phyloP scores from a whole-genome alignment of 2,329 filamentous ascomycete species.

The Dactylellina drechsleri region DNA sequence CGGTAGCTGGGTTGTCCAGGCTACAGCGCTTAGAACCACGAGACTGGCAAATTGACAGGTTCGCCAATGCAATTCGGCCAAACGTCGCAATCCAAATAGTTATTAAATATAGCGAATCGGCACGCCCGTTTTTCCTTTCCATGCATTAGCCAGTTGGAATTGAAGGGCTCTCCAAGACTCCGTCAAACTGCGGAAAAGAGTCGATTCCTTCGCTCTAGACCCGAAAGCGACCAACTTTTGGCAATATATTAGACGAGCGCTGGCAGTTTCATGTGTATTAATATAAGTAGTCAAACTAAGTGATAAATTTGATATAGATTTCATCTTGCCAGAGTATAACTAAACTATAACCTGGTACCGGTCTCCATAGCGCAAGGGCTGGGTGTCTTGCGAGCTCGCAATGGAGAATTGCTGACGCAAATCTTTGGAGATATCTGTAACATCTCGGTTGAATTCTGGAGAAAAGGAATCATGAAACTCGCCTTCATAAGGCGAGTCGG shows the following conservation, averaged over 20 bases:
- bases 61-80: conserved; percentile 5
- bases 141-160: no score
- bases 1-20: not conserved
- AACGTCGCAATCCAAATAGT: not conserved
- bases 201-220: not conserved
- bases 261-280: conserved; percentile 50
- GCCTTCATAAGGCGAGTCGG: conserved; percentile 34
- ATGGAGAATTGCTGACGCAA: conserved; percentile 21
- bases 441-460: conserved; percentile 50
- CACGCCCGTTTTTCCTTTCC: conserved; percentile 20
- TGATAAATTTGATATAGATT: no score
- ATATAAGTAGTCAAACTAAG: conserved; percentile 18
- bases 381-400: conserved; percentile 9
- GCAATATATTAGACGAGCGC: conserved; percentile 52
- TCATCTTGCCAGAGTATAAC: not conserved
- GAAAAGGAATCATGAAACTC: conserved; percentile 45
- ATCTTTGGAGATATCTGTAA: conserved; percentile 50
- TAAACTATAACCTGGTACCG: conserved; percentile 10
- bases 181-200: conserved; percentile 29
- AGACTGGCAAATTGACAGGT: conserved; percentile 4
- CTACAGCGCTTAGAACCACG: conserved; percentile 32
- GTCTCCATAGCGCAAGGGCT: conserved; percentile 24
- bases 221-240: no score
- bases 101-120: conserved; percentile 9
- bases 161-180: not conserved